phyloP scores from a whole-genome alignment of 306 rosid species.

The Trichosanthes truncata region DNA sequence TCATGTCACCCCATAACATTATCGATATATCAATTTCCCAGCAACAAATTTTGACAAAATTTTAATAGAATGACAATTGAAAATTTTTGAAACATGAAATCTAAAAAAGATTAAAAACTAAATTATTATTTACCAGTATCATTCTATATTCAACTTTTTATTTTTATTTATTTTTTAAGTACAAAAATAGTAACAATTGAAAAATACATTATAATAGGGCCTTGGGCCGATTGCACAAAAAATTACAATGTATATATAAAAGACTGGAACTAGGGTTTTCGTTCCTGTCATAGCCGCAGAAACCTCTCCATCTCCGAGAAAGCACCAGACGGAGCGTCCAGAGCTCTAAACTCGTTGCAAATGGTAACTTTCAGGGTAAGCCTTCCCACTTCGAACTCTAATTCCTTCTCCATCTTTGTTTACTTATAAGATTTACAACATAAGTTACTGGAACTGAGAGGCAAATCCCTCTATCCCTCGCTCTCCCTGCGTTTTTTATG shows the following conservation, averaged over 20 bases:
- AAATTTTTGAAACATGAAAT: no score
- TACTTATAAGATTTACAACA: background rate
- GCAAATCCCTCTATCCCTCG: background rate
- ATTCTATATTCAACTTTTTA: no score
- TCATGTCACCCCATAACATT: no score
- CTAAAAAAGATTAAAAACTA: no score
- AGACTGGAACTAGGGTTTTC: background rate
- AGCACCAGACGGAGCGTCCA: background rate
- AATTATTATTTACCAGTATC: no score
- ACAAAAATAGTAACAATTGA: background rate
- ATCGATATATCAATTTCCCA: no score
- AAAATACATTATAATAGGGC: background rate
- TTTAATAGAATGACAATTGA: no score
- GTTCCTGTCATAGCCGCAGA: background rate
- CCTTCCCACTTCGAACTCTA: background rate
- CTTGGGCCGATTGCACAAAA: background rate
- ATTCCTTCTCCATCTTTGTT: background rate
- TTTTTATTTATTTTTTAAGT: no score
- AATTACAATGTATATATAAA: background rate
- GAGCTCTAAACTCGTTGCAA: background rate
- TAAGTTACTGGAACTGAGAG: background rate
- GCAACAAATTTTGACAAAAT: no score
- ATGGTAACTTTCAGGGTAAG: slow-evolving; percentile 8
- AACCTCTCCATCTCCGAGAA: background rate
- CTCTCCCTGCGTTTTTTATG: background rate